Base-by-base conservation (phyloP, 129 eudicot species). In the Flaveria brownii region DNA sequence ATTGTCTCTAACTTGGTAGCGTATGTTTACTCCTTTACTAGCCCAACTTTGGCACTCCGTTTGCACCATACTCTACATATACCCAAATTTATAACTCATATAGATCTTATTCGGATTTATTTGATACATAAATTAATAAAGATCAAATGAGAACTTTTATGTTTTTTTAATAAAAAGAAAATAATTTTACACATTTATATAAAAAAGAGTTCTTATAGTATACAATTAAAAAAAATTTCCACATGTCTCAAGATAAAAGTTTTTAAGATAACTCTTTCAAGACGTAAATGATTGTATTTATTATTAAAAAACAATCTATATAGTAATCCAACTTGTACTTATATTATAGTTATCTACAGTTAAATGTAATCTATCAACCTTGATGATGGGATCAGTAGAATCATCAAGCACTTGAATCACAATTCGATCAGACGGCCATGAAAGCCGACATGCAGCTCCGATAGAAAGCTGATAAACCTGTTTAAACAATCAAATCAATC, bases 371-470 rank as follows among this genome's bases (percentile, higher is more conserved):
- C 6, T 13, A 62, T 26, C 43, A 62, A 87, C 91, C 83, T 84
- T 87, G 78, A 77, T 33, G 3, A 70, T 55, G 62, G 75, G 79
- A 82, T 87, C 91, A 11, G 91, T 87, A 18, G 91, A 87, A 74
- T 87, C 91, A 65, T 87, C 91, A 25, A 87, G 91, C 55, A 87
- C 91, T 82, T 87, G 91, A 70, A 87, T 73, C 66, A 87, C 82
- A 64, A 87, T 56, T 5, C 91, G 82, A 59, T 87, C 88, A 20
- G 85, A 76, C 9, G 91, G 88, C 88, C 91, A 87, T 51, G 91
- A 84, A 51, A 87, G 88, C 20, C 84, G 80, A 57, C 86, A 87
- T 16, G 91, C 91, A 75, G 91, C 91, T 75, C 91, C 88, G 23
- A 87, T 87, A 10, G 91, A 84, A 9, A 87, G 75, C 54, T 87